Base-by-base conservation (phyloP, 768 basidiomycete species). In the Heimioporus sp. region DNA sequence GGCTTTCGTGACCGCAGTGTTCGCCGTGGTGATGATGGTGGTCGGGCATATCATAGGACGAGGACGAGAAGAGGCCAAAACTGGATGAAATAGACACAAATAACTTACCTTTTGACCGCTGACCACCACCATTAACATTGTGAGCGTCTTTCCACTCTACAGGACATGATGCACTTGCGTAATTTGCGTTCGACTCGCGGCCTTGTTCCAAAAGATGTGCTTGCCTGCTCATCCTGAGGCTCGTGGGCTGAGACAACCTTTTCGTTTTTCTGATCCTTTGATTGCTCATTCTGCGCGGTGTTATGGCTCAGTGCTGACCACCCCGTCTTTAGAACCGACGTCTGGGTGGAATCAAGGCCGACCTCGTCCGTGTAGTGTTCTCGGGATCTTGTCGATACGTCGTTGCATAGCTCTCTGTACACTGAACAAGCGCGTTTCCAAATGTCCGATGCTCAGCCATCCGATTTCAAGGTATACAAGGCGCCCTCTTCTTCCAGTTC, bases 121-220 rank as follows among this genome's bases (percentile, higher is more conserved):
- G 2, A 17, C 30, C 39, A 58, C 30, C 43, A 37, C 17, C 47
- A 37, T 12, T 46, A 17, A 20, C n/a, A 10, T n/a, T n/a, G 58
- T 65, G 57, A 59, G 65, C 63, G 24, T 42, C 52, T 52, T 40
- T 61, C 70, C 1, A 13, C 28, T 7, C 24, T 28, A 9, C 20
- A 56, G 5, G 7, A 28, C 24, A 80, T 73, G 77, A 88, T 89
- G 86, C 59, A 71, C 69, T 73, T 59, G 76, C 73, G 88, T 90
- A 90, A 90, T 90, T 90, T 90, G 88, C 88, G 88, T 90, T 90
- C 86, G 88, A 90, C 72, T 66, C 75, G 66, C 70, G 68, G 66
- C 74, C 76, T 73, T 75, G 77, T 60, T 73, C 78, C 81, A 86
- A 87, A 89, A 80, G 86, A 82, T 72, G 73, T 76, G 80, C 83